These are phyloP conservation scores for Zhuliangozyma blackwelliae DNA, from an alignment of 1,139 yeast genomes.

Conservation along the genomic window DNA sequence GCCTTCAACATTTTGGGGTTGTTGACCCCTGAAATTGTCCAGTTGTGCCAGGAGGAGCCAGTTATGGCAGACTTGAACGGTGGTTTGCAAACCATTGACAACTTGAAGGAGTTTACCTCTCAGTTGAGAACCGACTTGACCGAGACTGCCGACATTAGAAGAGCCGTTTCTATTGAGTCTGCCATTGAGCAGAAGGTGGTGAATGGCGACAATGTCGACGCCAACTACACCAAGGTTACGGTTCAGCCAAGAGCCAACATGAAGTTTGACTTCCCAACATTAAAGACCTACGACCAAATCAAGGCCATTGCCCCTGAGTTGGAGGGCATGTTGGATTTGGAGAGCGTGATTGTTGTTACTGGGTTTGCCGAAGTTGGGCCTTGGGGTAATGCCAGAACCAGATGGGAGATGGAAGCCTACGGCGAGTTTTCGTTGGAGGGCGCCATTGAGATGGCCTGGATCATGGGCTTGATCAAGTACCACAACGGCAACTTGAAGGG, in stretches of 20 bases:
- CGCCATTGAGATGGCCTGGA: slow-evolving; percentile 99
- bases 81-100: slow-evolving; percentile 91
- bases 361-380: slow-evolving; percentile 99
- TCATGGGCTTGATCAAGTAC: slow-evolving; percentile 95
- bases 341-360: slow-evolving; percentile 86
- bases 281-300: slow-evolving; percentile 72
- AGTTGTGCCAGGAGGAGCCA: slow-evolving; percentile 88
- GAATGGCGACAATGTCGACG: slow-evolving; percentile 86
- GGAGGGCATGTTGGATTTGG: slow-evolving; percentile 90
- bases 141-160: slow-evolving; percentile 87
- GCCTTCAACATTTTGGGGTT: slow-evolving; percentile 96
- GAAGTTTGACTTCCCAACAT: slow-evolving; percentile 87
- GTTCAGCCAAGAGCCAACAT: slow-evolving; percentile 93
- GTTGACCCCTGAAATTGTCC: slow-evolving; percentile 79
- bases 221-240: slow-evolving; percentile 70
- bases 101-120: slow-evolving; percentile 84
- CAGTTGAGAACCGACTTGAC: slow-evolving; percentile 76
- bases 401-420: slow-evolving; percentile 98
- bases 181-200: slow-evolving; percentile 90
- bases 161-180: slow-evolving; percentile 92
- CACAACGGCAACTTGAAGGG: slow-evolving; percentile 92
- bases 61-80: slow-evolving; percentile 98
- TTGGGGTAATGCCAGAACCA: slow-evolving; percentile 98
- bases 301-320: slow-evolving; percentile 69
- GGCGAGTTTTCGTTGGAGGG: slow-evolving; percentile 99